Evolutionary conservation across 768 basidiomycete species (phyloP).

Genomic region (Dictyophora rubrovolvata): DNA sequence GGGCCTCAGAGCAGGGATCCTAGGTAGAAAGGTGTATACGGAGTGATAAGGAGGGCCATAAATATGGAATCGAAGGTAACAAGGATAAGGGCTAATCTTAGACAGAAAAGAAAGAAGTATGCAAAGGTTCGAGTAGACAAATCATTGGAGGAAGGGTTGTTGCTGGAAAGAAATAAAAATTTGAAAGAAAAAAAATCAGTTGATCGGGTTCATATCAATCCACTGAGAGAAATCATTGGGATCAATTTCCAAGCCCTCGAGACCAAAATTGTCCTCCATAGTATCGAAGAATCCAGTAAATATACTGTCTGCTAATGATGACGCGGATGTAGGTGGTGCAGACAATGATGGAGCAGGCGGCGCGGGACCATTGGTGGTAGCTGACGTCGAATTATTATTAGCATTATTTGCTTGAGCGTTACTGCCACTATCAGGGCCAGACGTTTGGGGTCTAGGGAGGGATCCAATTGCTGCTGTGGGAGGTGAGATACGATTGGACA

Average conservation of each 20-base stretch:
- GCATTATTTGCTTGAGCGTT: neutral
- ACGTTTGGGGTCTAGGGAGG: slow-evolving; percentile 5
- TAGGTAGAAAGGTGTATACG: no score
- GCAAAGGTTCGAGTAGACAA: no score
- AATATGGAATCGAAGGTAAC: no score
- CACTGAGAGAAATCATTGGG: slow-evolving; percentile 6
- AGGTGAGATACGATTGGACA: slow-evolving; percentile 17
- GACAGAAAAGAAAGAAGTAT: no score
- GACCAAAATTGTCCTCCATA: slow-evolving; percentile 4
- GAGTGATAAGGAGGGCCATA: no score
- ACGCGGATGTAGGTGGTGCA: neutral
- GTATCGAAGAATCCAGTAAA: slow-evolving; percentile 4
- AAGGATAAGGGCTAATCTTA: no score
- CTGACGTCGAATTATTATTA: no score
- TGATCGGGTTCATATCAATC: slow-evolving; percentile 8
- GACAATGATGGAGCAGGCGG: neutral
- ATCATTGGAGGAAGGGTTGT: no score
- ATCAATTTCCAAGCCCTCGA: slow-evolving; percentile 1
- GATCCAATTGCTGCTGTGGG: slow-evolving; percentile 3
- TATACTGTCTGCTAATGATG: neutral
- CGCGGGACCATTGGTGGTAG: neutral
- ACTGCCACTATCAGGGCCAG: neutral
- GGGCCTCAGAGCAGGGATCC: no score
- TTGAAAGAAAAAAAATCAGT: neutral
- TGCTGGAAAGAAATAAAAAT: no score